These are phyloP conservation scores for Lentithecium fluviatile DNA, from an alignment of 495 filamentous ascomycete genomes.

Conservation along the genomic window DNA sequence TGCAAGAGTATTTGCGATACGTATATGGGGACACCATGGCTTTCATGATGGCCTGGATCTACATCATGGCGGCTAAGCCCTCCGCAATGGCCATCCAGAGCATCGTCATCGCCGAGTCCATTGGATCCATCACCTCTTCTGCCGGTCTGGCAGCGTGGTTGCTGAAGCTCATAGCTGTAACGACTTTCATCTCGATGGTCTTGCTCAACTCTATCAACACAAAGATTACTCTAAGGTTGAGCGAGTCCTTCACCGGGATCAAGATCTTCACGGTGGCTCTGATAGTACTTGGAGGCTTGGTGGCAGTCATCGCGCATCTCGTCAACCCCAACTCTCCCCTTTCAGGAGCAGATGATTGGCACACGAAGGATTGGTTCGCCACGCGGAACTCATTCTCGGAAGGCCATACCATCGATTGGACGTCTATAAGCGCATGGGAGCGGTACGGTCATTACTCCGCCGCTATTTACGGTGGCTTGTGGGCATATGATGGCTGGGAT, in stretches of 20 bases:
- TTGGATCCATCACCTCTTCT: conserved; percentile 23
- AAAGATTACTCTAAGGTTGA: conserved; percentile 26
- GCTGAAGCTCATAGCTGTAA: conserved; percentile 38
- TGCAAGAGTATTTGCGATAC: conserved; percentile 46
- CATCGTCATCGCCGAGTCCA: conserved; percentile 43
- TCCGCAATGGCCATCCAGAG: conserved; percentile 39
- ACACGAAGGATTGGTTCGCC: conserved; percentile 25
- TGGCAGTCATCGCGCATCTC: conserved; percentile 22
- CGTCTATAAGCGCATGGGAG: conserved; percentile 18
- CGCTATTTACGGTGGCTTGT: conserved; percentile 34
- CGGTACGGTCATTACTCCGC: conserved; percentile 21
- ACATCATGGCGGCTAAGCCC: conserved; percentile 38
- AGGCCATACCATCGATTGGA: conserved; percentile 14
- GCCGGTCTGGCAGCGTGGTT: conserved; percentile 16
- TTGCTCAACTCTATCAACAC: conserved; percentile 27
- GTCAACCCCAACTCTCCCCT: conserved; percentile 14
- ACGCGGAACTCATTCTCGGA: conserved; percentile 11
- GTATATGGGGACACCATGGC: conserved; percentile 42
- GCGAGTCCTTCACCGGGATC: conserved; percentile 26
- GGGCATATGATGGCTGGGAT: conserved; percentile 41
- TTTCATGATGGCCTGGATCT: conserved; percentile 45
- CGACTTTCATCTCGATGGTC: conserved; percentile 37
- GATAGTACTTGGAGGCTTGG: conserved; percentile 10
- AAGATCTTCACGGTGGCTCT: conserved; percentile 26
- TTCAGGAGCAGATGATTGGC: conserved; percentile 27